phyloP scores from a whole-genome alignment of 176 grass and related monocot genomes.

The Calamus simplicifolius region DNA sequence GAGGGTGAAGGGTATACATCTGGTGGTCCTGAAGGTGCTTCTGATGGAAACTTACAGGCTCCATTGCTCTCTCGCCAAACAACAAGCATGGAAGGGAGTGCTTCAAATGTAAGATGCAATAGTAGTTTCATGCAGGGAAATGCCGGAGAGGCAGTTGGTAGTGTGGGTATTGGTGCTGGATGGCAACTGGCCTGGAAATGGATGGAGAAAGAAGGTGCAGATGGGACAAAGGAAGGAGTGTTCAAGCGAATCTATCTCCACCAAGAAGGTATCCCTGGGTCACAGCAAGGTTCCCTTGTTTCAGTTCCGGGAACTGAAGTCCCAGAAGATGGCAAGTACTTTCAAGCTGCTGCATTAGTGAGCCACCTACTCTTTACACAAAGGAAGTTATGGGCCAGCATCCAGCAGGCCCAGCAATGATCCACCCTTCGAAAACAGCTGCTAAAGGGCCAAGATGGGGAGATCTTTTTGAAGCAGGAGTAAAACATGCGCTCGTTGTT shows the following conservation, averaged over 20 bases:
- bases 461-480: slow-evolving; percentile 49
- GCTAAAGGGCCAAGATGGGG: slow-evolving; percentile 25
- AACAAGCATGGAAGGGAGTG: slow-evolving; percentile 7
- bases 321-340: slow-evolving; percentile 19
- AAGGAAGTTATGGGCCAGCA: slow-evolving; percentile 49
- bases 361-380: slow-evolving; percentile 56
- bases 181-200: slow-evolving; percentile 82
- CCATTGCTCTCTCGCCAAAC: slow-evolving; percentile 16
- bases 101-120: neutral
- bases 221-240: slow-evolving; percentile 34
- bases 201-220: slow-evolving; percentile 23
- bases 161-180: slow-evolving; percentile 66
- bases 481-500: slow-evolving; percentile 53
- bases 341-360: slow-evolving; percentile 70
- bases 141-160: slow-evolving; percentile 16
- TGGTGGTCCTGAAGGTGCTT: neutral
- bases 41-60: slow-evolving; percentile 4
- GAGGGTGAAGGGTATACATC: slow-evolving; percentile 3
- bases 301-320: slow-evolving; percentile 13
- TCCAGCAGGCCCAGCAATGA: slow-evolving; percentile 31
- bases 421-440: slow-evolving; percentile 33
- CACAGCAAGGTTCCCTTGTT: slow-evolving; percentile 23
- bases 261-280: slow-evolving; percentile 41
- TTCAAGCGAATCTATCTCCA: slow-evolving; percentile 73
- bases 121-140: slow-evolving; percentile 11